phyloP scores from a whole-genome alignment of 2,329 filamentous ascomycete genomes.

The Neoscytalidium dimidiatum region DNA sequence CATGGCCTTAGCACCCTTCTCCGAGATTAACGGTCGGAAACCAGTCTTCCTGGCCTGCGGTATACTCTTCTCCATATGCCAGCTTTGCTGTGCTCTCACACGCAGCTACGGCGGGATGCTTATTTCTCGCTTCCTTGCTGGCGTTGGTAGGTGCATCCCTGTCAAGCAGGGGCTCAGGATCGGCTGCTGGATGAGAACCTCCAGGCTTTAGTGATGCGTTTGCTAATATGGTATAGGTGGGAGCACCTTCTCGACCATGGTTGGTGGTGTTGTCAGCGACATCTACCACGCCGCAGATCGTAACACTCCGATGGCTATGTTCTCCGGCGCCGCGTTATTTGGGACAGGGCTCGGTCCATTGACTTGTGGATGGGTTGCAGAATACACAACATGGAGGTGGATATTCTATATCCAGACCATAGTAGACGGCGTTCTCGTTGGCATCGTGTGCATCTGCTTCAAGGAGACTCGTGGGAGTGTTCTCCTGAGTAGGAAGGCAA shows the following conservation, averaged over 20 bases:
- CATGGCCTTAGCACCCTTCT: slow-evolving; percentile 86
- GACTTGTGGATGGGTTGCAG: slow-evolving; percentile 67
- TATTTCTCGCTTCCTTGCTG: slow-evolving; percentile 72
- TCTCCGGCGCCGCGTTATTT: slow-evolving; percentile 74
- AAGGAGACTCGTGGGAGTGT: slow-evolving; percentile 82
- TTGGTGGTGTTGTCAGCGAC: slow-evolving; percentile 89
- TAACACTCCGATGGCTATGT: slow-evolving; percentile 88
- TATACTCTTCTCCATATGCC: slow-evolving; percentile 68
- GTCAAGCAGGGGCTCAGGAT: not conserved
- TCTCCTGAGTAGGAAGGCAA: slow-evolving; percentile 74
- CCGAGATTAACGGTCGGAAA: slow-evolving; percentile 82
- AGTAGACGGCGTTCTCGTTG: slow-evolving; percentile 62
- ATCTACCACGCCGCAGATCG: slow-evolving; percentile 76
- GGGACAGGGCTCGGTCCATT: slow-evolving; percentile 81
- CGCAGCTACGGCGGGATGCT: slow-evolving; percentile 72
- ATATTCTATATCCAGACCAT: slow-evolving; percentile 87
- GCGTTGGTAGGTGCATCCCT: slow-evolving; percentile 46
- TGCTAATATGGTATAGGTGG: slow-evolving; percentile 50
- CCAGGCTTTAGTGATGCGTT: not conserved
- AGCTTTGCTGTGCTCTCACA: slow-evolving; percentile 73
- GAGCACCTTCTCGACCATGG: slow-evolving; percentile 81
- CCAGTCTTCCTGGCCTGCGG: slow-evolving; percentile 79
- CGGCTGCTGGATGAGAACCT: not conserved
- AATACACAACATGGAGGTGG: slow-evolving; percentile 76
- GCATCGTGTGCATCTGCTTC: slow-evolving; percentile 69